A percentile compares a stretch with the other conserved stretches of the same genome.
These are phyloP conservation scores for Carex littledalei DNA, from an alignment of 176 grass and related monocot species.

Conservation along the genomic window DNA sequence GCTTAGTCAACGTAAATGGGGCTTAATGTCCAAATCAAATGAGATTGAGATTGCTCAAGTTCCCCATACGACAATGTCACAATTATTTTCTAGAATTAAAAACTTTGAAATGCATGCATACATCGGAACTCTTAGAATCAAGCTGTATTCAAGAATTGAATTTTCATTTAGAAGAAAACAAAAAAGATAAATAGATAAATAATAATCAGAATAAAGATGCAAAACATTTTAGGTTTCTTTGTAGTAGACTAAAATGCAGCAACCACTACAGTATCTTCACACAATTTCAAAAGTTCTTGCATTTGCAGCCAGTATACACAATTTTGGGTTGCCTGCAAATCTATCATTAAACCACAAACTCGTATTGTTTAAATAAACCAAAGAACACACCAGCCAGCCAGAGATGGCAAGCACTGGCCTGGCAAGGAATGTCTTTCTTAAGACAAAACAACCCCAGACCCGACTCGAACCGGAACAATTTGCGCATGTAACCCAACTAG, in stretches of 20 bases:
- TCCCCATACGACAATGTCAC: background rate
- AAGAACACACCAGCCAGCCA: background rate
- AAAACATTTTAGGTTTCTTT: background rate
- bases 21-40: background rate
- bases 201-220: conserved; percentile 3
- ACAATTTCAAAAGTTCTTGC: background rate
- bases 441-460: background rate
- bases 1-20: background rate
- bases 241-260: background rate
- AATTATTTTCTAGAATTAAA: background rate
- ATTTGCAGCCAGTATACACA: background rate
- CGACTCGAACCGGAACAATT: background rate
- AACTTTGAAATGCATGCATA: background rate
- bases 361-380: background rate
- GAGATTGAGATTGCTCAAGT: background rate
- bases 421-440: background rate
- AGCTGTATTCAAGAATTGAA: background rate
- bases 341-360: background rate
- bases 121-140: background rate
- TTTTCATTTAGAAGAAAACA: background rate
- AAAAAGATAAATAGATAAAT: background rate
- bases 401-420: background rate
- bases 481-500: background rate
- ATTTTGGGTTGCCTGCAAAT: background rate
- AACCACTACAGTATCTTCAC: background rate